These are phyloP conservation scores for Datura wrightii DNA, from an alignment of 257 asterid genomes.

Conservation along the genomic window DNA sequence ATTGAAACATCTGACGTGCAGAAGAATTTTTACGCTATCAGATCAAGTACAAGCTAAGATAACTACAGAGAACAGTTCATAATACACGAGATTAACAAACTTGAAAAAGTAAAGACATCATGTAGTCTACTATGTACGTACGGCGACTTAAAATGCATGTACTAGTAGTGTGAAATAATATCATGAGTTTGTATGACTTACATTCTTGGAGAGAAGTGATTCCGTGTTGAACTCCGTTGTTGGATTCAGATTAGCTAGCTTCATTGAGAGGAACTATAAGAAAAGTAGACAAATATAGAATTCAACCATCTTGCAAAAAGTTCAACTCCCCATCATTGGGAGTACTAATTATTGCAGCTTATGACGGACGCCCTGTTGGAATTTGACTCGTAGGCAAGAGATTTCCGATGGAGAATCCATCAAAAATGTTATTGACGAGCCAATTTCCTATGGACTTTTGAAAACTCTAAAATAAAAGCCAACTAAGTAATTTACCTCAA, in stretches of 20 bases:
- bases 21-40: neutral
- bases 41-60: neutral
- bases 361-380: neutral
- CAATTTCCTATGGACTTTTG: neutral
- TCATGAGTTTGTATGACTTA: slow-evolving; percentile 42
- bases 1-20: slow-evolving; percentile 50
- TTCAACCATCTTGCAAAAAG: too few relatives aligned
- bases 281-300: neutral
- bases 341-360: too few relatives aligned
- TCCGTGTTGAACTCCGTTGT: slow-evolving; percentile 69
- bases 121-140: neutral
- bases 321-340: too few relatives aligned
- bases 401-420: neutral
- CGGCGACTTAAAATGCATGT: neutral
- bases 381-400: neutral
- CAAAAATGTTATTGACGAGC: neutral
- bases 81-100: neutral
- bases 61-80: neutral
- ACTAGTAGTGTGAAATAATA: neutral
- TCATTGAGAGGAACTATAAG: slow-evolving; percentile 88
- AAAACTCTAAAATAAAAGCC: neutral
- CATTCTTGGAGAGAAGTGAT: slow-evolving; percentile 72
- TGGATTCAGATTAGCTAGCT: slow-evolving; percentile 74
- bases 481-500: slow-evolving; percentile 58
- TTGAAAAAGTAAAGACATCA: neutral